Percentiles rank a stretch among this genome's conserved stretches.
Conservation (phyloP, 225 moss, liverwort and hornwort genomes). For the Marchantia polymorpha region DNA sequence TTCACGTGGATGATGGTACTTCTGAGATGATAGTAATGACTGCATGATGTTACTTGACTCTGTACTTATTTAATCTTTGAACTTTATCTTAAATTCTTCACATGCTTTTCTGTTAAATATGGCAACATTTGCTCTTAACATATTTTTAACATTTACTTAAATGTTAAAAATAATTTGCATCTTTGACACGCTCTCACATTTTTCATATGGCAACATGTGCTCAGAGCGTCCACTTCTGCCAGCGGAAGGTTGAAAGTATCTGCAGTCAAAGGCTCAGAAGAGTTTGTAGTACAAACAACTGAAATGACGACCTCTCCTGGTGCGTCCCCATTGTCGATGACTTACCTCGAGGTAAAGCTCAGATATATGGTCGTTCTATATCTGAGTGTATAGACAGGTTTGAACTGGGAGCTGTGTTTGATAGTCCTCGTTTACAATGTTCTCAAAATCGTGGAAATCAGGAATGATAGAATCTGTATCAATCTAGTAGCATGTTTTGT, state of each 20-base stretch:
- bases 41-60: too few relatives aligned
- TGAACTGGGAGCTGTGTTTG: not conserved
- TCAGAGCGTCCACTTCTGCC: constrained; percentile 7
- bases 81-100: too few relatives aligned
- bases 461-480: too few relatives aligned
- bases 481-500: too few relatives aligned
- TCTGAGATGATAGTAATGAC: too few relatives aligned
- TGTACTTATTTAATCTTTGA: not conserved
- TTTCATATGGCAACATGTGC: not conserved
- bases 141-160: not conserved
- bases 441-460: too few relatives aligned
- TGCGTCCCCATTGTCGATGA: constrained; percentile 54
- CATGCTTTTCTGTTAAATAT: too few relatives aligned
- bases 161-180: too few relatives aligned
- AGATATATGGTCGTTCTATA: not conserved
- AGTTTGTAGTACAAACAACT: not conserved
- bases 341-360: constrained; percentile 63
- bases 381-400: not conserved
- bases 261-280: constrained; percentile 21
- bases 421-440: too few relatives aligned
- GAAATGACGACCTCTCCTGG: constrained; percentile 13
- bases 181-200: not conserved
- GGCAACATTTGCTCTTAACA: too few relatives aligned
- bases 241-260: constrained; percentile 10
- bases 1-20: too few relatives aligned